Evolutionary conservation across 2,329 filamentous ascomycete genomes (phyloP).

Genomic region (Aureobasidium sp.): DNA sequence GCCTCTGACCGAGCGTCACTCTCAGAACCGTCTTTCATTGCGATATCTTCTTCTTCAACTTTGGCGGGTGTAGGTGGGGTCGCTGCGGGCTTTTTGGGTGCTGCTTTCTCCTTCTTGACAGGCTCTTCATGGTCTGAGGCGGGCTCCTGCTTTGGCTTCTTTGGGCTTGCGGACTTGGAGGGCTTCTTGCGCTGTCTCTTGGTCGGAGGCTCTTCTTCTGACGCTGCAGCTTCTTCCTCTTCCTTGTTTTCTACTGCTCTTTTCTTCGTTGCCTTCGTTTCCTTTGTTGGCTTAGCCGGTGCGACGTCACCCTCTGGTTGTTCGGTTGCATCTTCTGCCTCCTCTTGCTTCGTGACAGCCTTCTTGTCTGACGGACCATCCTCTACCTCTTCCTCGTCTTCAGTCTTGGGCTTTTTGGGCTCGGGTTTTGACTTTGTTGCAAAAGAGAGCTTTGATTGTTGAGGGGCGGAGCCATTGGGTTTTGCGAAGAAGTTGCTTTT

Average conservation of each 20-base stretch:
- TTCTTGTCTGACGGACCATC: conserved; percentile 15
- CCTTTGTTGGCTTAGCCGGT: conserved; percentile 19
- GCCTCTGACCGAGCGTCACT: conserved; percentile 18
- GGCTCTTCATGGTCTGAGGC: conserved; percentile 26
- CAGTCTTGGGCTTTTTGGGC: conserved; percentile 14
- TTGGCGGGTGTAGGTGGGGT: conserved; percentile 1
- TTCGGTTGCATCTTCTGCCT: conserved; percentile 20
- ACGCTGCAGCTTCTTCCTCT: conserved; percentile 9
- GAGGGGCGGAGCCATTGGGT: conserved; percentile 51
- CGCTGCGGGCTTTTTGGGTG: neutral
- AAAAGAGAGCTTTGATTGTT: conserved; percentile 75
- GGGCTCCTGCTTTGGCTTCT: conserved; percentile 18
- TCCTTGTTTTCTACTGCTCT: conserved; percentile 17
- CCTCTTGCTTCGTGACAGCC: conserved; percentile 18
- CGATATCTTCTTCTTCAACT: conserved; percentile 17
- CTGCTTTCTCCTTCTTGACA: neutral
- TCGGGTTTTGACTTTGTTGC: conserved; percentile 32
- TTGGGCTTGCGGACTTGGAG: conserved; percentile 11
- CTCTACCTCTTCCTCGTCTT: conserved; percentile 12
- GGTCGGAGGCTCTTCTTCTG: conserved; percentile 25
- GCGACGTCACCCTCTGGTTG: conserved; percentile 13
- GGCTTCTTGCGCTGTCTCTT: conserved; percentile 26
- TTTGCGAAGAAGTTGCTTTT: conserved; percentile 77
- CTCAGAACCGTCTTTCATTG: conserved; percentile 14
- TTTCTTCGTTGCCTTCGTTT: conserved; percentile 20